These are phyloP conservation scores for Alnus rubra DNA, from an alignment of 306 rosid species.

Conservation along the genomic window DNA sequence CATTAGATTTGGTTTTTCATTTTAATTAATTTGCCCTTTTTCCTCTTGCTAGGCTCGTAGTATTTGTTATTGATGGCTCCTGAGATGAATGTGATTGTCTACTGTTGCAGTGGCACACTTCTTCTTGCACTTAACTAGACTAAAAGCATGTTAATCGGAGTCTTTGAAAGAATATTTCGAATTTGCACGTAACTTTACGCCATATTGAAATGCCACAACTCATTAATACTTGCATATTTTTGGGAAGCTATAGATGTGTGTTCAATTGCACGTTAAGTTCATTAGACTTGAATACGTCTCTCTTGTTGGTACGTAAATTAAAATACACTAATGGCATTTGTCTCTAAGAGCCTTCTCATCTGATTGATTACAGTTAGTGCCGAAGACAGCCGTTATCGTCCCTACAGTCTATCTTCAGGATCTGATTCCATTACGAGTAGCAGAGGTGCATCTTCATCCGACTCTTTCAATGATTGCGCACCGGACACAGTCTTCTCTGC, in stretches of 20 bases:
- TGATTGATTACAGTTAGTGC: conserved; percentile 9
- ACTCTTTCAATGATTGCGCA: conserved; percentile 12
- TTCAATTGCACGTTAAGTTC: not conserved
- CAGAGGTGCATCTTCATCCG: conserved; percentile 23
- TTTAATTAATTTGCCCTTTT: not conserved
- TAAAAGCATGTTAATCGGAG: not conserved
- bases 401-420: conserved; percentile 25
- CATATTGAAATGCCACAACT: not conserved
- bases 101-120: not conserved
- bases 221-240: not conserved
- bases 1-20: not conserved
- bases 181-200: not conserved
- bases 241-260: not conserved
- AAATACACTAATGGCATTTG: not conserved
- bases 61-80: not conserved
- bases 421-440: conserved; percentile 16
- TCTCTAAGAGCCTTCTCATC: not conserved
- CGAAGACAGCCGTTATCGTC: conserved; percentile 6
- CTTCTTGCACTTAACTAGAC: conserved; percentile 9
- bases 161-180: not conserved
- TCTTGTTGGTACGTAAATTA: not conserved
- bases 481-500: conserved; percentile 11
- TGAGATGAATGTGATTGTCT: not conserved
- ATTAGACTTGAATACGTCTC: not conserved
- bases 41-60: not conserved